Conservation (phyloP, 345 rosid species). For the Linum usitatissimum region DNA sequence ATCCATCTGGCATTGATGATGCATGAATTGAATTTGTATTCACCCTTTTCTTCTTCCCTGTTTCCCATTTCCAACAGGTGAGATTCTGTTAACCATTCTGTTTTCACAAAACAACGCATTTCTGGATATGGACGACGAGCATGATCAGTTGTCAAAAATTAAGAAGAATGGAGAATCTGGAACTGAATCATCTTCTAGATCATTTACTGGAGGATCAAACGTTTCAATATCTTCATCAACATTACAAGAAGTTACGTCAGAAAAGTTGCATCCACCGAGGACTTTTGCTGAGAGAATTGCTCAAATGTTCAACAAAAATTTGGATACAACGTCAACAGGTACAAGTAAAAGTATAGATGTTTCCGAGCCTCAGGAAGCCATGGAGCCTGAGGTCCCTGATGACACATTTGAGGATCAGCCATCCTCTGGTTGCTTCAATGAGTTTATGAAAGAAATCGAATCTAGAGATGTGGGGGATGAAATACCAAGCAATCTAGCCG, state of each 20-base stretch:
- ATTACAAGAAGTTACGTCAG: constrained; percentile 42
- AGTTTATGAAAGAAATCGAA: constrained; percentile 48
- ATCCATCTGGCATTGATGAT: background rate
- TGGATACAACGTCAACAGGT: constrained; percentile 25
- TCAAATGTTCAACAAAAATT: constrained; percentile 66
- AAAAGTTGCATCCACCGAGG: constrained; percentile 35
- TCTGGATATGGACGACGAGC: constrained; percentile 24
- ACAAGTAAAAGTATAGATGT: constrained; percentile 30
- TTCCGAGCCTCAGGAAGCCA: constrained; percentile 38
- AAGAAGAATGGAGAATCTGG: constrained; percentile 28
- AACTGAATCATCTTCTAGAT: constrained; percentile 29
- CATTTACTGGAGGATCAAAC: constrained; percentile 27
- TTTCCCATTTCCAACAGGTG: constrained; percentile 41
- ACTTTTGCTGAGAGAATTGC: constrained; percentile 58
- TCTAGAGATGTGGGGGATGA: constrained; percentile 57
- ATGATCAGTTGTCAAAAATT: constrained; percentile 23
- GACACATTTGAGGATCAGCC: constrained; percentile 42
- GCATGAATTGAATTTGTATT: constrained; percentile 7
- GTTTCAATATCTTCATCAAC: constrained; percentile 30
- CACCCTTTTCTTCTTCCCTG: background rate
- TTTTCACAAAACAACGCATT: constrained; percentile 47
- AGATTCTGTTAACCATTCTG: constrained; percentile 55
- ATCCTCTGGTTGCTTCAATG: constrained; percentile 47
- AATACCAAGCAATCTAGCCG: constrained; percentile 59
- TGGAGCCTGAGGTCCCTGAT: constrained; percentile 29